Conservation (phyloP, 2,329 filamentous ascomycete species). For the Exophiala sideris region DNA sequence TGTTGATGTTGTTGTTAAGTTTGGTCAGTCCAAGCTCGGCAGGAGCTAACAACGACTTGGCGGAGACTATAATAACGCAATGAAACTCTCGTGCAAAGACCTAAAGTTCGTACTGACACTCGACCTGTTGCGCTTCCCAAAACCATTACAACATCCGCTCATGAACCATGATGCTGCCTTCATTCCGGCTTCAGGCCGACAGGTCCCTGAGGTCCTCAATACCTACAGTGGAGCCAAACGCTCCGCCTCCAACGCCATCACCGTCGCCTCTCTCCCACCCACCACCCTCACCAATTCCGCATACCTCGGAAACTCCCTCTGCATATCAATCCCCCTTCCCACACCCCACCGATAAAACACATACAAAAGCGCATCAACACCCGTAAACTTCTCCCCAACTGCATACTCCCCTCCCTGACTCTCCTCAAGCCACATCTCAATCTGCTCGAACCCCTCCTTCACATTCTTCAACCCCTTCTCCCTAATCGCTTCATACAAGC, state of each 20-base stretch:
- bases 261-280: not conserved
- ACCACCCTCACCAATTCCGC: conserved; percentile 6
- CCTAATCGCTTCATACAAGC: conserved; percentile 22
- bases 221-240: too few relatives aligned
- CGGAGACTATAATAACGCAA: too few relatives aligned
- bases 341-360: conserved; percentile 34
- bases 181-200: too few relatives aligned
- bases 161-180: too few relatives aligned
- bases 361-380: conserved; percentile 35
- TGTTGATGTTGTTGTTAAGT: too few relatives aligned
- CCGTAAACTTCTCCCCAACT: conserved; percentile 32
- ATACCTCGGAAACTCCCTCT: conserved; percentile 9
- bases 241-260: not conserved
- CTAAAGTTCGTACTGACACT: too few relatives aligned
- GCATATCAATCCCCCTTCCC: conserved; percentile 4
- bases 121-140: too few relatives aligned
- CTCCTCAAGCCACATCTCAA: conserved; percentile 28
- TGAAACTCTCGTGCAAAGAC: too few relatives aligned
- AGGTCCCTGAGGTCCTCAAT: too few relatives aligned
- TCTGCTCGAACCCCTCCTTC: conserved; percentile 24
- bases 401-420: conserved; percentile 21
- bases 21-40: too few relatives aligned
- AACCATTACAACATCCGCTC: too few relatives aligned
- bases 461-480: conserved; percentile 20
- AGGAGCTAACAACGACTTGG: too few relatives aligned